These are phyloP conservation scores for Clarkia xantiana DNA, from an alignment of 345 rosid genomes.

Conservation along the genomic window DNA sequence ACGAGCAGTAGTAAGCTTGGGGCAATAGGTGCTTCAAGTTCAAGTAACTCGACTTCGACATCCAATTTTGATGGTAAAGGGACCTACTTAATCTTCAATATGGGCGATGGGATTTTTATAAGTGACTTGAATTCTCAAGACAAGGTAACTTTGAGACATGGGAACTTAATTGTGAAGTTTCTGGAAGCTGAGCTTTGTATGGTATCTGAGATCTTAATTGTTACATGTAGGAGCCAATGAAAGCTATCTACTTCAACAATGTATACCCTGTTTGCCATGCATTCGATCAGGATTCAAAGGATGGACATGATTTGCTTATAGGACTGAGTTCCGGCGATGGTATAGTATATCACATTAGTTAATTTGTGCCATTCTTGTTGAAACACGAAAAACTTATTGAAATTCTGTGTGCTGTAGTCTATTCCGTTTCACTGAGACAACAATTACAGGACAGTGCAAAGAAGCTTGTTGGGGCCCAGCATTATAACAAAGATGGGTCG, in stretches of 20 bases:
- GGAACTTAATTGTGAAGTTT: conserved; percentile 6
- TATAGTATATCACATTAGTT: conserved; percentile 21
- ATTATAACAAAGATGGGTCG: conserved; percentile 91
- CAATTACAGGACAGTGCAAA: conserved; percentile 96
- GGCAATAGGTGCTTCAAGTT: conserved; percentile 61
- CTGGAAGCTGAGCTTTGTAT: neutral
- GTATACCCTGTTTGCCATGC: conserved; percentile 92
- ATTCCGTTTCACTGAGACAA: conserved; percentile 91
- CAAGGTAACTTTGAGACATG: conserved; percentile 40
- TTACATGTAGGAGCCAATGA: conserved; percentile 78
- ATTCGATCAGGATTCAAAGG: conserved; percentile 88
- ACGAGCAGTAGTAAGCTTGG: conserved; percentile 70
- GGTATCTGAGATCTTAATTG: conserved; percentile 12
- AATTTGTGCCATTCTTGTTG: neutral
- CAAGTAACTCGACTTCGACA: conserved; percentile 40
- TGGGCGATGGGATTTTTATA: conserved; percentile 81
- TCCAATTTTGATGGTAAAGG: conserved; percentile 95
- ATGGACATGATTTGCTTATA: conserved; percentile 94
- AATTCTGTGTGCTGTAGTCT: conserved; percentile 47
- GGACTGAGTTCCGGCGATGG: conserved; percentile 97
- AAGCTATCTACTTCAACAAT: conserved; percentile 90
- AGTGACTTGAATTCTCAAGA: conserved; percentile 97
- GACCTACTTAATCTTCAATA: conserved; percentile 87
- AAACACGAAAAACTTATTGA: conserved; percentile 13
- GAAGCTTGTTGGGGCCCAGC: conserved; percentile 88